phyloP scores from a whole-genome alignment of 1,139 yeast species.

The Kluyveromyces sp. region DNA sequence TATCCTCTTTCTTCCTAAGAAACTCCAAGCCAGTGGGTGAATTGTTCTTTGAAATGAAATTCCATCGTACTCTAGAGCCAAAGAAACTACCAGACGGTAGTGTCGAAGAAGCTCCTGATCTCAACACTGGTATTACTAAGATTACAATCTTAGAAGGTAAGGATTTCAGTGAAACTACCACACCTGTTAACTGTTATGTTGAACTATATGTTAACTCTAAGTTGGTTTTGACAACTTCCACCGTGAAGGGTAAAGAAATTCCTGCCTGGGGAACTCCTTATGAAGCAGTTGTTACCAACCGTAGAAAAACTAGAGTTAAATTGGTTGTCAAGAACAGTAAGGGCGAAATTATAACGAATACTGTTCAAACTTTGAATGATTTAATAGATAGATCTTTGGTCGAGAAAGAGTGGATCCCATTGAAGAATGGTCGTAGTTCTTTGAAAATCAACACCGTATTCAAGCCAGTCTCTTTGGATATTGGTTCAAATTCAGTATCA shows the following conservation, averaged over 20 bases:
- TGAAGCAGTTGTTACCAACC: constrained; percentile 70
- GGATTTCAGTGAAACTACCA: constrained; percentile 27
- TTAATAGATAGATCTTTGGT: constrained; percentile 71
- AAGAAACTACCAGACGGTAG: constrained; percentile 77
- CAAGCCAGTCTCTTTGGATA: constrained; percentile 76
- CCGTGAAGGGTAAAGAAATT: constrained; percentile 51
- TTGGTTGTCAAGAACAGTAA: constrained; percentile 60
- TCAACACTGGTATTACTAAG: constrained; percentile 84
- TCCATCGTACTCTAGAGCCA: constrained; percentile 75
- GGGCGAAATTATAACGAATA: constrained; percentile 52
- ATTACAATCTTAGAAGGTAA: constrained; percentile 30
- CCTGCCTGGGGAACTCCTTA: constrained; percentile 62
- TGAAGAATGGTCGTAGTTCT: constrained; percentile 60
- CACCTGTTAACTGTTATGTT: constrained; percentile 56
- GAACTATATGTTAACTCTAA: constrained; percentile 63
- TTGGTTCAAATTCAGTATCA: constrained; percentile 62
- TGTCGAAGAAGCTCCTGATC: constrained; percentile 78
- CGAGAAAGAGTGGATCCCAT: constrained; percentile 68
- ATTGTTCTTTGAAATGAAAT: constrained; percentile 60
- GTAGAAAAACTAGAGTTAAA: constrained; percentile 60
- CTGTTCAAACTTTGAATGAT: constrained; percentile 58
- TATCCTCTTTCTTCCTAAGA: constrained; percentile 54
- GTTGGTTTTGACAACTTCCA: constrained; percentile 47
- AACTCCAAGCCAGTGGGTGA: constrained; percentile 80
- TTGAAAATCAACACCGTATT: constrained; percentile 62